Evolutionary conservation across 306 rosid species (phyloP).

Genomic region (Vigna unguiculata): DNA sequence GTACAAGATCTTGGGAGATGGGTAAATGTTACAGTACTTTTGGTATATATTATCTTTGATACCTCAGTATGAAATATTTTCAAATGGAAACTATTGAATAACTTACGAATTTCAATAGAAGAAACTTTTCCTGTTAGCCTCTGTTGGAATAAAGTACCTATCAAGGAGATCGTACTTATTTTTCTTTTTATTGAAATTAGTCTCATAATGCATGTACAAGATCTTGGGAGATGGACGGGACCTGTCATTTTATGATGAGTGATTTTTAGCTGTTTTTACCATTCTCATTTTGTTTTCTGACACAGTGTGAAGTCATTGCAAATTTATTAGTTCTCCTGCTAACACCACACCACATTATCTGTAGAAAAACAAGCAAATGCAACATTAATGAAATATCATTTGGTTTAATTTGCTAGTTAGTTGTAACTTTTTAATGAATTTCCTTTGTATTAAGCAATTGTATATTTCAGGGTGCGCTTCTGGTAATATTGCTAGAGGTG

Average conservation of each 20-base stretch:
- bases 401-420: neutral
- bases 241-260: neutral
- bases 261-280: neutral
- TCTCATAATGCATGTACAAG: no score
- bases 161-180: no score
- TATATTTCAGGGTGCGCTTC: constrained; percentile 71
- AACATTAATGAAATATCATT: constrained; percentile 19
- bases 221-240: no score
- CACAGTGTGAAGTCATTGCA: neutral
- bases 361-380: constrained; percentile 1
- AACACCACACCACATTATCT: neutral
- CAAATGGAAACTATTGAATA: neutral
- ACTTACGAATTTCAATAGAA: no score
- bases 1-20: neutral
- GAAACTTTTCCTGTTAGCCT: no score
- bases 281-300: neutral
- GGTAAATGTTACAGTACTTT: neutral
- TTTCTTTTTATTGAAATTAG: no score
- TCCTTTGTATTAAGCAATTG: neutral
- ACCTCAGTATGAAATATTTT: neutral
- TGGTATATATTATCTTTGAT: constrained; percentile 1
- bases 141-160: no score
- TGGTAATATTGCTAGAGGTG: constrained; percentile 88
- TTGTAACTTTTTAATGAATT: neutral
- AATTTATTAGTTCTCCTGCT: neutral